Base-by-base conservation (phyloP, 306 rosid genomes). In the Rosa multiflora region DNA sequence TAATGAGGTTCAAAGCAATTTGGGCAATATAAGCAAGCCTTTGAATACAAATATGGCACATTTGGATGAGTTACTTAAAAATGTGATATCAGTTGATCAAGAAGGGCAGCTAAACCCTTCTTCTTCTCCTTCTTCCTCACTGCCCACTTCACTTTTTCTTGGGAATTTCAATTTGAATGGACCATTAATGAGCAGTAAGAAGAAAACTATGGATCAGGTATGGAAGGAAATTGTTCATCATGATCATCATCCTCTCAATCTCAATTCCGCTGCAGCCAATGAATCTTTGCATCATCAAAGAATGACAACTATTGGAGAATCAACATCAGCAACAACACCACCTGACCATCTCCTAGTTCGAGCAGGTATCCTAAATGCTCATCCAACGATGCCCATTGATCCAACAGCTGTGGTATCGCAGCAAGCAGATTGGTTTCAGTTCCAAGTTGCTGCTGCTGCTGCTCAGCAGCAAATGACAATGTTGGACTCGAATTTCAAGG, bases 381-480 rank as follows among this genome's bases (percentile, higher is more conserved):
- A 59, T 6, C 73, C 84, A 0, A 46, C 79, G 8, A 77, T 79
- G 74, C 52, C 77, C 11, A 39, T 81, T 62, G 87, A 87, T 40
- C 82, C 89, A 26, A 79, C 74, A 69, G 83, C 48, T 21, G 67
- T 69, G 76, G 81, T 63, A 71, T 74, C 90, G 13, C 81, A 74
- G 13, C 83, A 74, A 17, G 37, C 68, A 23, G 67, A 87, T 63
- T 91, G 90, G 93, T 32, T 85, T 53, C 90, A 81, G 42, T 47
- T 80, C 58, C 93, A 80, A 73, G 59, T 79, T 49, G 17, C 77
- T 5, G 29, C 75, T 10, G 56, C 73, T 10, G 56, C 73, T 12
- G 39, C 29, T 5, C 85, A 81, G 4, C 85, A 75, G 21, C 58
- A 76, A 20, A 75, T 62, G 72, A 62, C 71, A 35, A 75, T 62